Conservation (phyloP, 768 basidiomycete genomes). For the Boletales sp. region DNA sequence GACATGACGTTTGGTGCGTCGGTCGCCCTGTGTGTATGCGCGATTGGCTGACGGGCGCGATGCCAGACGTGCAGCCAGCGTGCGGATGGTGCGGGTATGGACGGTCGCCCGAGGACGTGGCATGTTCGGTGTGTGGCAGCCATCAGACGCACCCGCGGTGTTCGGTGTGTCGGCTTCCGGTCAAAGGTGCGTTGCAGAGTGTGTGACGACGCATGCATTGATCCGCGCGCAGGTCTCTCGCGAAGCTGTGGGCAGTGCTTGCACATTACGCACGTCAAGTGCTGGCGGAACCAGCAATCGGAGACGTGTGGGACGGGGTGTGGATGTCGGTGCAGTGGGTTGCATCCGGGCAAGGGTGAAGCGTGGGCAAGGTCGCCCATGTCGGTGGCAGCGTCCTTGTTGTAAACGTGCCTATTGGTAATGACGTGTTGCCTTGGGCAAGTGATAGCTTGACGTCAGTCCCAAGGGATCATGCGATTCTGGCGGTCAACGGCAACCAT, state of each 20-base stretch:
- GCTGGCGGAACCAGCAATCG: slow-evolving; percentile 46
- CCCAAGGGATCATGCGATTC: no score
- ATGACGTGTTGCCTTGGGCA: no score
- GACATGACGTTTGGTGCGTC: slow-evolving; percentile 34
- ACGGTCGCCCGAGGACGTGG: slow-evolving; percentile 31
- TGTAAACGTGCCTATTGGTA: neutral
- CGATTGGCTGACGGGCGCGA: neutral
- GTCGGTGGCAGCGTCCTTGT: neutral
- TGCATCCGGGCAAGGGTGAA: neutral
- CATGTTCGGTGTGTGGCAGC: slow-evolving; percentile 43
- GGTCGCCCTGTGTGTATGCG: neutral
- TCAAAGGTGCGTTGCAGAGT: slow-evolving; percentile 50
- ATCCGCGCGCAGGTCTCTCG: slow-evolving; percentile 48
- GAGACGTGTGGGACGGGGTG: slow-evolving; percentile 65
- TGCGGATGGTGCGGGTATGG: slow-evolving; percentile 44
- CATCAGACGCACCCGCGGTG: slow-evolving; percentile 51
- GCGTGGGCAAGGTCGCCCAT: slow-evolving; percentile 13
- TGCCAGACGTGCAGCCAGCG: slow-evolving; percentile 45
- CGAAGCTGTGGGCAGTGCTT: slow-evolving; percentile 57
- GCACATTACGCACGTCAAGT: slow-evolving; percentile 64
- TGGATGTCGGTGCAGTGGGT: slow-evolving; percentile 53
- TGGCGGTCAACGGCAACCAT: neutral
- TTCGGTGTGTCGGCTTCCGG: slow-evolving; percentile 72
- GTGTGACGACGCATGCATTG: neutral
- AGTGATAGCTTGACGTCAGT: no score